Conservation (phyloP, 345 rosid species). For the Citrus australasica region DNA sequence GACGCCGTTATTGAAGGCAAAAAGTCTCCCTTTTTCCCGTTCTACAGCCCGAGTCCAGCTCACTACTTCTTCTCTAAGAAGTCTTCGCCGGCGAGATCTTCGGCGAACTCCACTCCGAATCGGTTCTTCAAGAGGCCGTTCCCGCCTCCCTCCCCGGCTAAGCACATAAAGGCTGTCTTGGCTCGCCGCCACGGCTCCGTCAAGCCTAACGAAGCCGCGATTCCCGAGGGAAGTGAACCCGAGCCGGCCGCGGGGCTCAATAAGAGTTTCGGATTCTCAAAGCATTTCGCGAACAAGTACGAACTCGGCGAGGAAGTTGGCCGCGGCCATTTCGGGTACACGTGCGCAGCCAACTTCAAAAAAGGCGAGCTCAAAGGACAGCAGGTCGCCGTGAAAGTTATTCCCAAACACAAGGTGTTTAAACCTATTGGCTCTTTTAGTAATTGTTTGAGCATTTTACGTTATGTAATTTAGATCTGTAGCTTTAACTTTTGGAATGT, state of each 20-base stretch:
- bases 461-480: slow-evolving; percentile 24
- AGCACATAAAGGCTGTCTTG: slow-evolving; percentile 76
- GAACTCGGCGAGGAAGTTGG: slow-evolving; percentile 94
- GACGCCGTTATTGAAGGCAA: slow-evolving; percentile 37
- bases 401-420: slow-evolving; percentile 81
- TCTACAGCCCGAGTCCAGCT: slow-evolving; percentile 90
- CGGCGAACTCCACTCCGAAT: slow-evolving; percentile 76
- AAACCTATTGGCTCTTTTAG: neutral
- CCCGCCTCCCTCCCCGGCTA: slow-evolving; percentile 98
- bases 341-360: slow-evolving; percentile 84
- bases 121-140: slow-evolving; percentile 73
- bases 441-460: neutral
- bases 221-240: slow-evolving; percentile 63
- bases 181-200: slow-evolving; percentile 64
- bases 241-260: slow-evolving; percentile 55
- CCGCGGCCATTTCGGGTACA: slow-evolving; percentile 94
- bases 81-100: slow-evolving; percentile 64
- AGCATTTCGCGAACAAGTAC: slow-evolving; percentile 64
- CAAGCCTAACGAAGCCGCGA: slow-evolving; percentile 57
- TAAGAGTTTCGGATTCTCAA: slow-evolving; percentile 84
- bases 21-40: slow-evolving; percentile 79
- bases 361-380: slow-evolving; percentile 93
- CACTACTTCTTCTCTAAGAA: slow-evolving; percentile 78
- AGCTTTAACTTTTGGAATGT: neutral
- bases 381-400: slow-evolving; percentile 90